Percentiles rank a stretch among this genome's conserved stretches.
Conservation (phyloP, 2,329 filamentous ascomycete genomes). For the Aspergillus latus region DNA sequence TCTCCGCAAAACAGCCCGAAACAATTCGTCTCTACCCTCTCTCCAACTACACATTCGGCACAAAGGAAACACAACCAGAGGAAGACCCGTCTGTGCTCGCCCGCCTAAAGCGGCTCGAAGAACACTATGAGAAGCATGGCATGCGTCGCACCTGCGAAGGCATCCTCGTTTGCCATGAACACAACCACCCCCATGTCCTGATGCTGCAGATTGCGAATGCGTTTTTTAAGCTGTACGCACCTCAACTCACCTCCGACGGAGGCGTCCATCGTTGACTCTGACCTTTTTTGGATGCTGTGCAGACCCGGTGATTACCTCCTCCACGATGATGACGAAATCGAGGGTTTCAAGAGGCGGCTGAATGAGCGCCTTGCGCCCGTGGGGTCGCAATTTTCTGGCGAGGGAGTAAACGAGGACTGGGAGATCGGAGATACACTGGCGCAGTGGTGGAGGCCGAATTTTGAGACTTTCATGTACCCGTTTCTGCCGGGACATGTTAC, state of each 20-base stretch:
- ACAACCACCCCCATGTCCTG: constrained; percentile 97
- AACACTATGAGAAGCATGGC: constrained; percentile 87
- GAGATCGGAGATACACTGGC: constrained; percentile 90
- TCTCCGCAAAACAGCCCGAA: constrained; percentile 84
- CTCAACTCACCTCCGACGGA: too few species aligned
- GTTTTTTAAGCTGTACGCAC: constrained; percentile 82
- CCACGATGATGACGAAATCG: constrained; percentile 81
- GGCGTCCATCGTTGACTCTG: too few species aligned
- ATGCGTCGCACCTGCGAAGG: constrained; percentile 98
- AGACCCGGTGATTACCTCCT: constrained; percentile 85
- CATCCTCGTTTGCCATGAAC: constrained; percentile 95
- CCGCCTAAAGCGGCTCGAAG: constrained; percentile 88
- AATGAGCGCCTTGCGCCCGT: constrained; percentile 93
- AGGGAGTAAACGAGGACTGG: constrained; percentile 91
- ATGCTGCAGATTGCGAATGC: constrained; percentile 99
- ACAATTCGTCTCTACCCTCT: constrained; percentile 91
- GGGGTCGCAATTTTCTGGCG: constrained; percentile 75
- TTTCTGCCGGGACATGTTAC: constrained; percentile 96
- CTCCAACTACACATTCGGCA: constrained; percentile 98
- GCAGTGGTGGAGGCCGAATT: constrained; percentile 98
- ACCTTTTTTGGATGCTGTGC: neutral
- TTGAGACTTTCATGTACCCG: constrained; percentile 99
- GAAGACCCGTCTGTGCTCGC: constrained; percentile 95
- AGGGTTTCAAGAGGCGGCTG: constrained; percentile 89
- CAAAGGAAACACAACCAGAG: constrained; percentile 96